Conservation (phyloP, 495 filamentous ascomycete genomes). For the Daldinia bambusicola region DNA sequence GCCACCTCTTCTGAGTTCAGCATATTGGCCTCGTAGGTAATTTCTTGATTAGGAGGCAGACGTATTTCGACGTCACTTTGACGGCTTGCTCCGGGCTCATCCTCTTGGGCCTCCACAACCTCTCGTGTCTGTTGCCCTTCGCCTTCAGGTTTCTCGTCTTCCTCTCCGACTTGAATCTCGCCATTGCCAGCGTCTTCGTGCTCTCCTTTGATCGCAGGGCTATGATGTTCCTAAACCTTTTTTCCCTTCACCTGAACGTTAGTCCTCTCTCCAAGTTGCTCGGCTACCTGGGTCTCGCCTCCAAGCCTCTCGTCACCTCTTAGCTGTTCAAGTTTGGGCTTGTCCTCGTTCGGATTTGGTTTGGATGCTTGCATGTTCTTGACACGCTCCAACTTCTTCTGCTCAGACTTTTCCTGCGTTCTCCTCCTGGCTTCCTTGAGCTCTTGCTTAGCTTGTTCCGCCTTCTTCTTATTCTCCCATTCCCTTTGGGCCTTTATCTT, state of each 20-base stretch:
- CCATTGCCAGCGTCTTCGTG: neutral
- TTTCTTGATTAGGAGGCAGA: neutral
- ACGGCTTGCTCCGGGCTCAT: neutral
- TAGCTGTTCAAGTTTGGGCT: neutral
- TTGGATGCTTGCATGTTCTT: too few relatives aligned
- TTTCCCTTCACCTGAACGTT: neutral
- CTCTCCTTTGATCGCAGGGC: neutral
- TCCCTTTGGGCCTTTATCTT: constrained; percentile 9
- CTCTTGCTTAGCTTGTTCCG: constrained; percentile 12
- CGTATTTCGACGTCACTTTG: neutral
- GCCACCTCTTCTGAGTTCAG: too few relatives aligned
- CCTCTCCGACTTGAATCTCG: neutral
- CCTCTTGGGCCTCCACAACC: neutral
- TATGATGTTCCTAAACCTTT: neutral
- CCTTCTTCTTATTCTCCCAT: constrained; percentile 19
- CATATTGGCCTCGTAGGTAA: too few relatives aligned
- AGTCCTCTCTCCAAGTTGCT: neutral
- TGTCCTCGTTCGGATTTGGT: neutral
- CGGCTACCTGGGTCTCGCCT: neutral
- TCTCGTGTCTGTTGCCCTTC: neutral
- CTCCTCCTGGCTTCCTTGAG: constrained; percentile 22
- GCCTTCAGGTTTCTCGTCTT: neutral
- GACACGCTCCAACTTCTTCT: neutral
- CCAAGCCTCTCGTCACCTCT: neutral
- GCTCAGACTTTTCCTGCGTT: neutral